Evolutionary conservation across 805 yeast genomes (phyloP).

Genomic region (Starmerella ratchasimensis): DNA sequence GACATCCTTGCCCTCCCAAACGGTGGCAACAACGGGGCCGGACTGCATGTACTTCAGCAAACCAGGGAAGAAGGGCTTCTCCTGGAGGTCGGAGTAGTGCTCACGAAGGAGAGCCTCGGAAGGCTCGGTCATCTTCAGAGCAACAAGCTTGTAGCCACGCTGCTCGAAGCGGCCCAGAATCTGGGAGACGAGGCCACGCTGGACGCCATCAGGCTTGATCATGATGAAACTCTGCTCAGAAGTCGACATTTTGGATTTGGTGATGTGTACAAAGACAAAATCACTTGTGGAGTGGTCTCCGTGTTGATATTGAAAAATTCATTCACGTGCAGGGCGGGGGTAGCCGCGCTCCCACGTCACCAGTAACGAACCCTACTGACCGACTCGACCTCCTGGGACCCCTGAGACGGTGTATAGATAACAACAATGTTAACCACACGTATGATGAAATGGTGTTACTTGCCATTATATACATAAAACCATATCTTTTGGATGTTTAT

Average conservation of each 20-base stretch:
- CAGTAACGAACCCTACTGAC: too few species aligned
- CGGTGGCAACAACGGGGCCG: slow-evolving; percentile 98
- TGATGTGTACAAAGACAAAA: too few species aligned
- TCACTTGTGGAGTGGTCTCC: too few species aligned
- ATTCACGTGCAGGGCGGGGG: too few species aligned
- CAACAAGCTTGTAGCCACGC: slow-evolving; percentile 97
- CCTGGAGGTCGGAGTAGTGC: slow-evolving; percentile 90
- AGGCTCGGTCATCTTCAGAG: slow-evolving; percentile 81
- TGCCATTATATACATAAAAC: too few species aligned
- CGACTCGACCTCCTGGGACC: too few species aligned
- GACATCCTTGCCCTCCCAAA: slow-evolving; percentile 99
- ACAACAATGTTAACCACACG: too few species aligned
- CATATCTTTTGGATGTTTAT: too few species aligned
- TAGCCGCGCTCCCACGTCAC: too few species aligned
- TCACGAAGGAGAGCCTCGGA: slow-evolving; percentile 74
- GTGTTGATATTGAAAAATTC: too few species aligned
- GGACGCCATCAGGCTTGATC: slow-evolving; percentile 93
- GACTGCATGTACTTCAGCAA: slow-evolving; percentile 91
- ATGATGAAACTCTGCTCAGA: slow-evolving; percentile 24
- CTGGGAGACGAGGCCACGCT: slow-evolving; percentile 87
- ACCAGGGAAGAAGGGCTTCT: slow-evolving; percentile 97
- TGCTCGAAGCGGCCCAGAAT: slow-evolving; percentile 88
- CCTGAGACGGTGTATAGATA: neutral
- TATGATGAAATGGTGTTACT: too few species aligned
- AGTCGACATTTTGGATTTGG: slow-evolving; percentile 22